phyloP scores from a whole-genome alignment of 2,329 filamentous ascomycete genomes.

The Lasiodiplodia theobromae region DNA sequence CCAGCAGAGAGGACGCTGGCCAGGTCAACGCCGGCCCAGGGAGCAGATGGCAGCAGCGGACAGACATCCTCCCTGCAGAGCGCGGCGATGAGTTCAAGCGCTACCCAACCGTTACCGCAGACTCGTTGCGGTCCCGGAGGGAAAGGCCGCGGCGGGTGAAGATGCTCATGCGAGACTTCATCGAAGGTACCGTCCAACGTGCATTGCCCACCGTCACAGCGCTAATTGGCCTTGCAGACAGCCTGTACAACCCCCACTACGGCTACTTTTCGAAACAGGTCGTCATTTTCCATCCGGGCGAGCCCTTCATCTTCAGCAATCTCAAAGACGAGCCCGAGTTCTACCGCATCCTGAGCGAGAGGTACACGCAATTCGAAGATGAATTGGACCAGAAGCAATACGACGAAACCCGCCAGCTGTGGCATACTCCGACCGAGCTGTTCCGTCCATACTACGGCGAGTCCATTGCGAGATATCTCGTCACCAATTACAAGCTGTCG shows the following conservation, averaged over 20 bases:
- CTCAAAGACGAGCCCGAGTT: conserved; percentile 89
- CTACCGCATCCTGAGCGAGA: conserved; percentile 74
- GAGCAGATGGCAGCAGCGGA: conserved; percentile 86
- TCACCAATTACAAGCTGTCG: conserved; percentile 94
- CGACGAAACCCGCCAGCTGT: conserved; percentile 84
- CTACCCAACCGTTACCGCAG: conserved; percentile 86
- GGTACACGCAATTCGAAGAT: conserved; percentile 92
- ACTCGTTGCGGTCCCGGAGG: conserved; percentile 73
- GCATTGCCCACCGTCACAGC: not conserved
- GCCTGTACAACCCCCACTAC: conserved; percentile 91
- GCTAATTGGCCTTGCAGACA: conserved; percentile 64
- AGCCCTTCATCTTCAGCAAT: conserved; percentile 85
- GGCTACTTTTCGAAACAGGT: conserved; percentile 97
- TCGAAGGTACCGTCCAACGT: conserved; percentile 72
- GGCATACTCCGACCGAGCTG: conserved; percentile 98
- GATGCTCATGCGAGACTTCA: conserved; percentile 97
- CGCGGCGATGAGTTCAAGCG: conserved; percentile 79
- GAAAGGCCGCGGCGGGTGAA: conserved; percentile 87
- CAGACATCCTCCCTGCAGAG: conserved; percentile 76
- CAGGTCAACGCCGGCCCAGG: conserved; percentile 57
- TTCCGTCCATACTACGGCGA: conserved; percentile 97
- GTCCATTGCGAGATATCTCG: conserved; percentile 92
- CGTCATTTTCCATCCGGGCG: conserved; percentile 91
- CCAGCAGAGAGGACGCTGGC: conserved; percentile 11
- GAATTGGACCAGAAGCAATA: conserved; percentile 75